Evolutionary conservation across 495 filamentous ascomycete genomes (phyloP).

Genomic region (Paragyromitra xinjiangensis): DNA sequence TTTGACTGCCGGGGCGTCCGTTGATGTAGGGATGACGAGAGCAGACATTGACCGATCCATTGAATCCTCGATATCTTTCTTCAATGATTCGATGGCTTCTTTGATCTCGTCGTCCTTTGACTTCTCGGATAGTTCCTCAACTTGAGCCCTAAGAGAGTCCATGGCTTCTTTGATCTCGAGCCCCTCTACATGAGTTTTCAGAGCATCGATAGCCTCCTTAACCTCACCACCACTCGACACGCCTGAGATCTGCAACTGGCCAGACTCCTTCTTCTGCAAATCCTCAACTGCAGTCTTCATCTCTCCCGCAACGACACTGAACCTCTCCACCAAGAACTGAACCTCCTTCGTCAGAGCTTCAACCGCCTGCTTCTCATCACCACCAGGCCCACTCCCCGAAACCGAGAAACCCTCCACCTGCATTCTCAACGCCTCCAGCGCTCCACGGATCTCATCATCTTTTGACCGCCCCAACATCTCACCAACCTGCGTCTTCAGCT

Average conservation of each 20-base stretch:
- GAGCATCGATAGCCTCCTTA: conserved; percentile 38
- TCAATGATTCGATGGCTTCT: conserved; percentile 48
- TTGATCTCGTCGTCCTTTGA: conserved; percentile 54
- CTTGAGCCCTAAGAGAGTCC: conserved; percentile 44
- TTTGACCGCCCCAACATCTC: conserved; percentile 59
- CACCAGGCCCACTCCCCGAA: conserved; percentile 16
- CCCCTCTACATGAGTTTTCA: conserved; percentile 42
- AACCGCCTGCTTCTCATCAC: conserved; percentile 33
- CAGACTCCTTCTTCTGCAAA: conserved; percentile 59
- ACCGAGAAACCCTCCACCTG: conserved; percentile 46
- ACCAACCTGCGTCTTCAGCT: conserved; percentile 43
- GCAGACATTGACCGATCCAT: conserved; percentile 46
- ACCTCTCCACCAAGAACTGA: conserved; percentile 63
- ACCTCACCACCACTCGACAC: conserved; percentile 26
- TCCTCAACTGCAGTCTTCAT: conserved; percentile 61
- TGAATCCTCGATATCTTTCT: conserved; percentile 47
- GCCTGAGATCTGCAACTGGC: conserved; percentile 38
- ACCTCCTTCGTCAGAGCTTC: conserved; percentile 43
- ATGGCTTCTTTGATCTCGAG: conserved; percentile 47
- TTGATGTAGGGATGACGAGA: conserved; percentile 36
- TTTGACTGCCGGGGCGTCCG: conserved; percentile 28
- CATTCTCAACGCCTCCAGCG: conserved; percentile 60
- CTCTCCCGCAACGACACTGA: conserved; percentile 63
- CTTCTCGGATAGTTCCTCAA: conserved; percentile 48
- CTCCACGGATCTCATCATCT: conserved; percentile 67